Evolutionary conservation across 306 rosid species (phyloP), one percentile per base, ranked within the genome.

Genomic region (Myrica gale): DNA sequence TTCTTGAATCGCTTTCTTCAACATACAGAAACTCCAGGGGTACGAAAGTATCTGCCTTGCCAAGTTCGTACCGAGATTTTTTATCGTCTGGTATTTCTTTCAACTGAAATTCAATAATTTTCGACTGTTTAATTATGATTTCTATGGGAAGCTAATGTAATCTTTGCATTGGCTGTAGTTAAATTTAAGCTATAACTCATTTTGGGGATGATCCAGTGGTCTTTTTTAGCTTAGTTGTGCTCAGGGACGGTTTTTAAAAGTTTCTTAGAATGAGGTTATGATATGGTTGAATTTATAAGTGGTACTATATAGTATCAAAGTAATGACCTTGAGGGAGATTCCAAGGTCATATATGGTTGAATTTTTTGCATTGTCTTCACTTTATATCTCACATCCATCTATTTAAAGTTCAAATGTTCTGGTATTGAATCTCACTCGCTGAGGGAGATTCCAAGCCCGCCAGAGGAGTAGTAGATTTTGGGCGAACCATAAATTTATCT

Each of bases 41-140:
- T 46, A 82, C 89, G 47, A 41, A 81, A 48, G 80, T 84, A 54
- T 87, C 93, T 75, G 83, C 91, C 73, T 79, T 88, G 75, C 82
- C 81, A 74, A 73, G 79, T 80, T 84, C 92, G 0, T 89, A 87
- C 77, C 88, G 83, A 0, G 75, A 80, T 73, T 74, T 86, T 39
- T 82, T 85, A 3, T 68, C 81, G 70, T 20, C 80, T 63, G 93
- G 97, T 91, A 88, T 57, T 63, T 68, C 51, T 37, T 73, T 52
- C 20, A 45, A 46, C 21, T 44, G 47, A 32, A 53, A 41, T 17
- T 68, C 60, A 47, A 7, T 23, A 46, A 37, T 42, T 60, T 60
- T 8, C 2, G 7, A 16, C 57, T 78, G 5, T 23, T 83, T 41
- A 32, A 32, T 5, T 32, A 13, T 15, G 72, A 73, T 15, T 43